Base-by-base conservation (phyloP, 352 stramenopile species). In the Pythium utonaiense region DNA sequence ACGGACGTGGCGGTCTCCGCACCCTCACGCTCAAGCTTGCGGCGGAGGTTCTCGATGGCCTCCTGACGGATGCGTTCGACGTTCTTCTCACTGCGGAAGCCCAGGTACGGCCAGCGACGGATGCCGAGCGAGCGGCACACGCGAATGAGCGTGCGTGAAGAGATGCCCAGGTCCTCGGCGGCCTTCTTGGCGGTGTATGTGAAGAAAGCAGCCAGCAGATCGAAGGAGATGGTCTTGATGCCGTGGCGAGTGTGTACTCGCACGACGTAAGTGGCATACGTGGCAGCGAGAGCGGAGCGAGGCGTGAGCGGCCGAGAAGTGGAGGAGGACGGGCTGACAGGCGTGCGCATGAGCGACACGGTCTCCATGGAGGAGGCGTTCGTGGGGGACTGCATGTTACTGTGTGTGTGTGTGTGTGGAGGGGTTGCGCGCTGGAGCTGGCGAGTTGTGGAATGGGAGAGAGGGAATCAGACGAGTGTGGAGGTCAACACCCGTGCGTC, bases 141-240 rank as follows among this genome's bases (percentile, higher is more conserved):
- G 24, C 80, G 77, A 57, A 91, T 91, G 65, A 91, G 78, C 30
- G 81, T 89, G 57, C 81, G 81, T 34, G 78, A 88, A 49, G 77
- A 88, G 72, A 91, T 91, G 10, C 81, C 81, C 21, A 91, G 77
- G 36, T 86, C 72, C 57, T 89, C 78, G 6, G 81, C 81, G 16
- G 81, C 81, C 72, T 88, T 88, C 62, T 91, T 91, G 48, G 81
- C 81, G 0, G 81, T 91, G 49, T 73, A 78, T 9, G 77, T 88
- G 71, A 91, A 91, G 58, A 88, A 81, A 3, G 73, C 60, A 16
- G 81, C 78, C 1, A 91, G 75, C 21, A 81, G 45, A 53, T 91
- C 77, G 57, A 91, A 91, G 3, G 81, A 88, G 49, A 91, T 68
- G n/a, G 81, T 91, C 51, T 85, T 87, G 71, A 91, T 91, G 40